Evolutionary conservation across 208 protist genomes (phyloP).

Genomic region (Porcisia deanei): DNA sequence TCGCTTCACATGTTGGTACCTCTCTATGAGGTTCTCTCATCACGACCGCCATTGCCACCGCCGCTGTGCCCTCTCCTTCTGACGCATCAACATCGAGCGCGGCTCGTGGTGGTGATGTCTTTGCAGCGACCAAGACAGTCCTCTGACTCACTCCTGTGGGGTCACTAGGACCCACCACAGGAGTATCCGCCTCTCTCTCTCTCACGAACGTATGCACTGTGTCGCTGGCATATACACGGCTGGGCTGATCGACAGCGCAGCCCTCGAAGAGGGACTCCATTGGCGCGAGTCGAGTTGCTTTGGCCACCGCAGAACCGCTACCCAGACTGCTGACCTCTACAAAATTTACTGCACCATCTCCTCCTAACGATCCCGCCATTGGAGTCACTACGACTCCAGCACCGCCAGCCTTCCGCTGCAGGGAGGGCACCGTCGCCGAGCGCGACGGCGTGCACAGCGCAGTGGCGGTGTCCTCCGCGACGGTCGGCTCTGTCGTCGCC

Average conservation of each 20-base stretch:
- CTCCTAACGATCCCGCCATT: not conserved
- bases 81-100: not conserved
- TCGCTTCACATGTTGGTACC: not conserved
- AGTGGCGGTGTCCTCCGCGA: not conserved
- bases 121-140: not conserved
- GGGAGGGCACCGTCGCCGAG: not conserved
- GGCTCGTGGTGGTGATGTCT: not conserved
- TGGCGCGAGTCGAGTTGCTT: not conserved
- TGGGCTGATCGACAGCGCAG: not conserved
- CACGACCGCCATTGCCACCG: not conserved
- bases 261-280: not conserved
- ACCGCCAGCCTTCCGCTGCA: not conserved
- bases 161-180: not conserved
- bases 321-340: not conserved
- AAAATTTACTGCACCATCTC: not conserved
- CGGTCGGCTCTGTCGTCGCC: not conserved
- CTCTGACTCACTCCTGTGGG: not conserved
- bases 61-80: not conserved
- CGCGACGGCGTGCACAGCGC: not conserved
- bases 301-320: not conserved
- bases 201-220: not conserved
- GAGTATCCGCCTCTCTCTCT: not conserved
- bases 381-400: not conserved
- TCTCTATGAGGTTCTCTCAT: not conserved
- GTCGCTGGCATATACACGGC: not conserved